Evolutionary conservation across 2,329 filamentous ascomycete genomes (phyloP).

Genomic region (Teratosphaeria gauchensis): DNA sequence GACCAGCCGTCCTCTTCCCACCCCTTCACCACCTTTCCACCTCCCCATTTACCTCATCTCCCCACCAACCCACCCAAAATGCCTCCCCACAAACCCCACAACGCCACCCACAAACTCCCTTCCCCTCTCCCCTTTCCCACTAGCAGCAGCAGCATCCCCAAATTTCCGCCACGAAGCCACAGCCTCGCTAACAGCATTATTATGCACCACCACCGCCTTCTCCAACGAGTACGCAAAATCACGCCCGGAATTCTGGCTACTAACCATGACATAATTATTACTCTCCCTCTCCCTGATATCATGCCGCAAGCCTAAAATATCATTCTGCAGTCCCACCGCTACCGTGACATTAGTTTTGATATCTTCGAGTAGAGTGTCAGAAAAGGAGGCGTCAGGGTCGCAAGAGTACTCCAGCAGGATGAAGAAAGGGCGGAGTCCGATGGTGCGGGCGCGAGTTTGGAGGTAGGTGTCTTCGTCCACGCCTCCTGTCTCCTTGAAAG

Average conservation of each 20-base stretch:
- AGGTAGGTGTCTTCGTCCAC: background rate
- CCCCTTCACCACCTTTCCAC: background rate
- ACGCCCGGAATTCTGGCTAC: background rate
- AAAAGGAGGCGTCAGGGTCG: too few species aligned
- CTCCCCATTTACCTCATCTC: background rate
- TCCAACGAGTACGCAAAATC: background rate
- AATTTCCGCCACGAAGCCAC: background rate
- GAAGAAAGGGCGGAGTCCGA: slow-evolving; percentile 3
- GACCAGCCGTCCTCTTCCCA: too few species aligned
- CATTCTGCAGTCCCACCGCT: background rate
- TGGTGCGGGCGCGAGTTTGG: background rate
- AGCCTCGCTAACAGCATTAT: background rate
- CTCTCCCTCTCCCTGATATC: background rate
- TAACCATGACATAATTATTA: background rate
- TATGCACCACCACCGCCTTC: background rate
- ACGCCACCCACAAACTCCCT: background rate
- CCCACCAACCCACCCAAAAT: background rate
- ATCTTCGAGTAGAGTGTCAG: background rate
- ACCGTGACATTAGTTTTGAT: background rate
- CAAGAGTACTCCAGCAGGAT: background rate
- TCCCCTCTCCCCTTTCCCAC: background rate
- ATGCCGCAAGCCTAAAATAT: background rate
- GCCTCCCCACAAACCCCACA: background rate
- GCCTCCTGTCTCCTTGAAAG: background rate
- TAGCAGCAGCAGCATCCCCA: too few species aligned